Conservation (phyloP, 2,329 filamentous ascomycete species). For the Myriosclerotinia curreyana region DNA sequence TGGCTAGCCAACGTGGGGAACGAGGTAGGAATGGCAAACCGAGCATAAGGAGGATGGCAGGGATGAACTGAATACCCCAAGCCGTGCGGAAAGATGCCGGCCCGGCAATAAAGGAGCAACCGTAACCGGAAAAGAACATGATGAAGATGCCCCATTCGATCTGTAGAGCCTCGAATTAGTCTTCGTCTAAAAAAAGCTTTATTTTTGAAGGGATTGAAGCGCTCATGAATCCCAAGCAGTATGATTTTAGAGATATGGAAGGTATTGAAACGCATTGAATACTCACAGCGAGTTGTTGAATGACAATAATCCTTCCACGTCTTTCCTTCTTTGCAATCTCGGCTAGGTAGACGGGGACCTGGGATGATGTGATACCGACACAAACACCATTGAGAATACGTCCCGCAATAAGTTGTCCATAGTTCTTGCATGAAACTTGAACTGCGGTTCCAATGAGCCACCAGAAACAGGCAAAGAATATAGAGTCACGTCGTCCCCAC, state of each 20-base stretch:
- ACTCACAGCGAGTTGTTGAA: slow-evolving; percentile 53
- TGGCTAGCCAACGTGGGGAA: slow-evolving; percentile 51
- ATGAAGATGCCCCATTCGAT: slow-evolving; percentile 66
- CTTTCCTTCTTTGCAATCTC: slow-evolving; percentile 57
- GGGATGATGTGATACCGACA: slow-evolving; percentile 62
- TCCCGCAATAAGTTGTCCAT: slow-evolving; percentile 52
- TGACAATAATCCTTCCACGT: slow-evolving; percentile 63
- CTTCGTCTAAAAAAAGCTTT: not conserved
- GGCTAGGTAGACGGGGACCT: slow-evolving; percentile 64
- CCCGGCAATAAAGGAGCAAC: slow-evolving; percentile 43
- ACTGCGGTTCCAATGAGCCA: slow-evolving; percentile 19
- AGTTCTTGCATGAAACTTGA: slow-evolving; percentile 13
- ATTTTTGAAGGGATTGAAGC: not conserved
- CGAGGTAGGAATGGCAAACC: slow-evolving; percentile 47
- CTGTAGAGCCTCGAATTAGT: not conserved
- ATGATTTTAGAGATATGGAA: not conserved
- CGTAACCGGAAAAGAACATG: slow-evolving; percentile 61
- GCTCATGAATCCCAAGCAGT: not conserved
- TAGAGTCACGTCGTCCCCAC: slow-evolving; percentile 48
- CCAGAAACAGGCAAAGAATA: slow-evolving; percentile 27
- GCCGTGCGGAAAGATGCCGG: slow-evolving; percentile 50
- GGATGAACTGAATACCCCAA: slow-evolving; percentile 51
- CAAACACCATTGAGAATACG: slow-evolving; percentile 60
- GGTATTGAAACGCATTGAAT: not conserved
- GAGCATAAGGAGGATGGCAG: slow-evolving; percentile 43